Evolutionary conservation across 495 filamentous ascomycete species (phyloP).

Genomic region (Lichina pygmaea): DNA sequence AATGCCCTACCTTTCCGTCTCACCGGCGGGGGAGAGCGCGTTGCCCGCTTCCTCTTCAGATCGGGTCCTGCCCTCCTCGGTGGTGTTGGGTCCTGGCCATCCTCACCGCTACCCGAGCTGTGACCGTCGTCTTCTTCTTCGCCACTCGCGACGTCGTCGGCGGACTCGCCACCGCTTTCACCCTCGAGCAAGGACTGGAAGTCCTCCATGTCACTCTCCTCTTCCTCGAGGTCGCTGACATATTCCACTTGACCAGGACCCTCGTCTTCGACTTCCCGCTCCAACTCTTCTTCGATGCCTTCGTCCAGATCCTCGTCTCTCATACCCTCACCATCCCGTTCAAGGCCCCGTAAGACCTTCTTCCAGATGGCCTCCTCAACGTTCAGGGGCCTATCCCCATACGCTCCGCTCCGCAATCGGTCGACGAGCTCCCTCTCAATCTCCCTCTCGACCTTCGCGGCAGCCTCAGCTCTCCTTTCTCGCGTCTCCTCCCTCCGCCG

Average conservation of each 20-base stretch:
- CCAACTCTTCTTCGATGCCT: slow-evolving; percentile 57
- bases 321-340: slow-evolving; percentile 57
- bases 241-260: slow-evolving; percentile 67
- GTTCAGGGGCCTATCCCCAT: slow-evolving; percentile 84
- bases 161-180: slow-evolving; percentile 26
- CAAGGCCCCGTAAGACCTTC: slow-evolving; percentile 78
- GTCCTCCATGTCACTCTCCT: slow-evolving; percentile 30
- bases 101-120: slow-evolving; percentile 1
- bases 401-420: slow-evolving; percentile 69
- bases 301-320: slow-evolving; percentile 73
- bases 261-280: slow-evolving; percentile 37
- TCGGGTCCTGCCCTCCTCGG: slow-evolving; percentile 14
- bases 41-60: slow-evolving; percentile 19
- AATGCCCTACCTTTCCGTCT: slow-evolving; percentile 14
- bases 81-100: slow-evolving; percentile 3
- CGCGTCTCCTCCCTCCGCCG: slow-evolving; percentile 64
- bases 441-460: slow-evolving; percentile 82
- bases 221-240: slow-evolving; percentile 39
- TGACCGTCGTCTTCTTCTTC: slow-evolving; percentile 19
- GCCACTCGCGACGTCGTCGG: slow-evolving; percentile 14
- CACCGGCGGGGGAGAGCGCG: slow-evolving; percentile 12
- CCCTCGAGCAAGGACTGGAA: slow-evolving; percentile 49
- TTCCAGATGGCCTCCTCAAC: slow-evolving; percentile 90
- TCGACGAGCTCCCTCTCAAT: slow-evolving; percentile 95
- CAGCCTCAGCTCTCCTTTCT: slow-evolving; percentile 79